Evolutionary conservation across 352 stramenopile genomes (phyloP).

Genomic region (Phytopythium cucurbitacearum): DNA sequence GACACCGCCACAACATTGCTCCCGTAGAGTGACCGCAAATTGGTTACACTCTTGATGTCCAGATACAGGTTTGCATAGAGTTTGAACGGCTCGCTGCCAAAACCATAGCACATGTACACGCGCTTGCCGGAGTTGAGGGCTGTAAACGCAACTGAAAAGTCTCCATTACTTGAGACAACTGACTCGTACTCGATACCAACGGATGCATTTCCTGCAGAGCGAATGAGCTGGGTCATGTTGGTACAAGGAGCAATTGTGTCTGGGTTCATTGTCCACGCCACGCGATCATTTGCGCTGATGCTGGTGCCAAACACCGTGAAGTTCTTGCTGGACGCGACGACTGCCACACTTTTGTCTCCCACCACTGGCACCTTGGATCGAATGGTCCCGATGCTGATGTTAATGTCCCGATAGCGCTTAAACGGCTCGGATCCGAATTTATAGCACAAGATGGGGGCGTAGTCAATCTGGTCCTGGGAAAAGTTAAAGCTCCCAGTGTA

Average conservation of each 20-base stretch:
- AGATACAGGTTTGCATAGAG: slow-evolving; percentile 40
- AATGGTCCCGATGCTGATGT: slow-evolving; percentile 52
- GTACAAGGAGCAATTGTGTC: slow-evolving; percentile 19
- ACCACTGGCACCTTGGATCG: slow-evolving; percentile 22
- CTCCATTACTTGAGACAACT: slow-evolving; percentile 20
- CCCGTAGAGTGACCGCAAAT: slow-evolving; percentile 39
- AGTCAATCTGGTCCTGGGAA: slow-evolving; percentile 34
- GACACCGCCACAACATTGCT: slow-evolving; percentile 38
- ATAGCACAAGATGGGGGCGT: slow-evolving; percentile 23
- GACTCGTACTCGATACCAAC: slow-evolving; percentile 45
- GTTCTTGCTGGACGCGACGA: slow-evolving; percentile 37
- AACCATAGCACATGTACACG: slow-evolving; percentile 64
- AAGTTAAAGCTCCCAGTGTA: slow-evolving; percentile 48
- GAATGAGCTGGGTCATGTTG: slow-evolving; percentile 9
- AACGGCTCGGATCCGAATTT: slow-evolving; percentile 15
- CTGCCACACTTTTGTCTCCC: slow-evolving; percentile 46
- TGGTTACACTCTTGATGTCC: slow-evolving; percentile 57
- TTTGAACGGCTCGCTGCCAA: slow-evolving; percentile 48
- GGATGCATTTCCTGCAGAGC: too few species aligned
- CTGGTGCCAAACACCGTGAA: slow-evolving; percentile 50
- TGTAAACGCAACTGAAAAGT: slow-evolving; percentile 34
- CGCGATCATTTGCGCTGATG: slow-evolving; percentile 33
- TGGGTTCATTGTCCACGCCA: slow-evolving; percentile 40
- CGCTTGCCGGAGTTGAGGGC: slow-evolving; percentile 46
- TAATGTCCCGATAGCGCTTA: slow-evolving; percentile 44